Base-by-base conservation (phyloP, 768 basidiomycete species). In the Tylopilus intermedius region DNA sequence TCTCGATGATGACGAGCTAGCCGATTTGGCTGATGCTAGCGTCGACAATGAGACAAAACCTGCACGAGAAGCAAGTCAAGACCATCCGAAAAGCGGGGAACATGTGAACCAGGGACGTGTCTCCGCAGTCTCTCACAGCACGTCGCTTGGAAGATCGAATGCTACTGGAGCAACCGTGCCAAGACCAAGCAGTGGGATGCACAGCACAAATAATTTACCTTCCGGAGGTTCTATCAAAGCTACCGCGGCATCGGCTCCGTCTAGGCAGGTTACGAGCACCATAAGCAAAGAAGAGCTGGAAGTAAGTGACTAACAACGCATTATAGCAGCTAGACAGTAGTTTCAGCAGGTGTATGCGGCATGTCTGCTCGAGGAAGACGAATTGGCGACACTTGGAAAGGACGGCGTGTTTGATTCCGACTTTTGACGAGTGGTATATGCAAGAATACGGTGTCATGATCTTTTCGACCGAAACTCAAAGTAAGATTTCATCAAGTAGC, bases 361-460 rank as follows among this genome's bases (percentile, higher is more conserved):
- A 18, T 75, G 74, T 50, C 51, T 77, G 2, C 57, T 76, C 8
- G 65, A 63, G 41, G 65, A 71, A 14, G 61, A 67, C 24, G 74
- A 76, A 47, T 56, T 74, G 3, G 64, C 53, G 2, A 1, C 66
- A 18, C 48, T 76, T 29, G 69, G 63, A 50, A 62, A 63, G 22
- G 54, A 56, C 5, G 66, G 66, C 21, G 42, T 50, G 10, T 70
- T 69, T 53, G 58, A 71, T 39, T 68, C 63, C 14, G 67, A 68
- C 22, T 61, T 55, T 54, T 67, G 57, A 57, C 22, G 43, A 29
- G 26, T 22, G 8, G 4, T 15, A 29, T 27, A 8, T 32, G 44
- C 10, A 32, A 27, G 18, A 18, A 18, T 18, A 18, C 18, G 18
- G 18, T 18, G 18, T 18, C 18, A 18, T 18, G 18, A 18, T 18